Evolutionary conservation across 345 rosid species (phyloP), one percentile per base, ranked within the genome.

Genomic region (Dipteronia dyeriana): DNA sequence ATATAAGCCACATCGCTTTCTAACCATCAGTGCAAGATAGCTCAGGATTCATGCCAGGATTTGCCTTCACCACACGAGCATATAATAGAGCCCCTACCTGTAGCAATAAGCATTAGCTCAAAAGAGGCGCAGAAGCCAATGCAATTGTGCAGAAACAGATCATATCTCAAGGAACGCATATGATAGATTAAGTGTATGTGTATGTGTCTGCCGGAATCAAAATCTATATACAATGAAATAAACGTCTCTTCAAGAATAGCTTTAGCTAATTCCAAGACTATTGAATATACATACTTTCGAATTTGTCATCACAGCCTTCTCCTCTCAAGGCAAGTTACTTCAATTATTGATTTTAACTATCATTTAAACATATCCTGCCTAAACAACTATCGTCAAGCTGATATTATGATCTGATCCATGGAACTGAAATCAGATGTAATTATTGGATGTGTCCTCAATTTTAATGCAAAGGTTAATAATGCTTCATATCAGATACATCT

Each of bases 61-160:
- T 95, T 77, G 94, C 90, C 84, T 93, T 88, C 82, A 87, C 98
- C 49, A 90, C 92, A 41, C 95, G 89, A 68, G 79, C 85, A 83
- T 87, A 93, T 72, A 95, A 77, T 83, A 93, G 80, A 81, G 98
- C 82, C 73, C 98, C 97, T 75, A 82, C 84, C 95, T 91, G 87
- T 66, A 71, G 64, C 81, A 75, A 54, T 63, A 73, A 69, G 63
- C 63, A 75, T 65, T 71, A 70, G 63, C 69, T 38, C 14, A 75
- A 45, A 10, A 29, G 68, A 49, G 53, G 17, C 6, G 66, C 20
- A 70, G 65, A 41, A 53, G 57, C 57, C 57, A 53, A 53, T 14
- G n/a, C 4, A 53, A 60, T 16, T 5, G 16, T 17, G 70, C 70
- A 25, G 19, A 49, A 61, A 11, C 23, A 63, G n/a, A 70, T 10